Evolutionary conservation across 2,329 filamentous ascomycete genomes (phyloP).

Genomic region (Pyrenochaeta sp.): DNA sequence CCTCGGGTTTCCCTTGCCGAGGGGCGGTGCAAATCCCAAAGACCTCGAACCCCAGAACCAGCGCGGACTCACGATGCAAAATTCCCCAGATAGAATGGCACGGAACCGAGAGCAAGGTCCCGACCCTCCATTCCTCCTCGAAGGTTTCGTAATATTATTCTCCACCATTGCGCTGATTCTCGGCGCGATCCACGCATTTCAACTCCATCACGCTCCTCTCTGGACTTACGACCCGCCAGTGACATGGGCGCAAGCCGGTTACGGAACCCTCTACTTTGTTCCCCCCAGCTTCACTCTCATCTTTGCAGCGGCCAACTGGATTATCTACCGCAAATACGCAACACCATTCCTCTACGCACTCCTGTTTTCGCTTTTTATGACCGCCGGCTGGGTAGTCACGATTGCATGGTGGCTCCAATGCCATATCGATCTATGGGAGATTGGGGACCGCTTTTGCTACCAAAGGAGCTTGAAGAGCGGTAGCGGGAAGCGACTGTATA

Average conservation of each 20-base stretch:
- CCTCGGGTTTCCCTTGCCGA: too few species aligned
- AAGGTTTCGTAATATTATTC: neutral
- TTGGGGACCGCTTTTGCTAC: slow-evolving; percentile 1
- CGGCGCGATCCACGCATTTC: neutral
- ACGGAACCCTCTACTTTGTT: neutral
- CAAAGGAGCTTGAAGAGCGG: neutral
- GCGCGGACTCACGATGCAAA: neutral
- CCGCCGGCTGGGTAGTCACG: neutral
- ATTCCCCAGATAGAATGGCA: neutral
- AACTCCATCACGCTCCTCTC: neutral
- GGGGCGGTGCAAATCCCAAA: too few species aligned
- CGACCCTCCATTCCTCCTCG: neutral
- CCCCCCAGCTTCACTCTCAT: neutral
- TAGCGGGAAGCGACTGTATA: neutral
- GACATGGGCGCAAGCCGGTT: neutral
- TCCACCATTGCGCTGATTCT: neutral
- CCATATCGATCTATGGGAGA: neutral
- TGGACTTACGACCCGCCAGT: neutral
- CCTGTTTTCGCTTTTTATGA: neutral
- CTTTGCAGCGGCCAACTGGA: neutral
- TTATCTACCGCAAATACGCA: neutral
- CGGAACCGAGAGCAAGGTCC: neutral
- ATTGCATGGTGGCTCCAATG: neutral
- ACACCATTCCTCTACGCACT: neutral
- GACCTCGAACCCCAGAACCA: too few species aligned